Evolutionary conservation across 1,139 yeast genomes (phyloP), one percentile per base, ranked within the genome.

Genomic region (Kurtzmaniella quercitrusa): DNA sequence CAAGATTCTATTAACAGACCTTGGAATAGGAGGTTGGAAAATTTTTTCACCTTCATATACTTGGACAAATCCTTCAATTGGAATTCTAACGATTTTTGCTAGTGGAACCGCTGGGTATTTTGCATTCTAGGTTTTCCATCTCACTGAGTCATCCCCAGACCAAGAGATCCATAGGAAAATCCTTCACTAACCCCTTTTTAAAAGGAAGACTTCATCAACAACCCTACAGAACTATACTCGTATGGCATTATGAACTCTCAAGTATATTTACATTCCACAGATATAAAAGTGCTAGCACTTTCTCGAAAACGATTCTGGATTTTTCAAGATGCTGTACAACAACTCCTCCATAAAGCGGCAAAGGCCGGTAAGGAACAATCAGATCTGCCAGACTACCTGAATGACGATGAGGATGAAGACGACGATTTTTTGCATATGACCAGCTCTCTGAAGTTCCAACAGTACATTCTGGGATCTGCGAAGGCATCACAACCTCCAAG

Each of bases 261-360:
- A 46, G 75, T 73, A 2, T 73, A 72, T 48, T 56, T 77, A 34
- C 73, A 73, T 52, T 70, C 68, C 11, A 69, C 76, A 2, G 57
- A 60, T 41, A 61, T 78, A 34, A 66, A 77, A 18, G 66, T 77
- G 23, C 59, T 78, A 46, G 73, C 82, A 1, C 67, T 77, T 19
- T 77, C 78, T 1, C 57, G 82, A 47, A 62, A 62, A 16, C 67
- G 69, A 46, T 73, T 70, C 51, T 78, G 82, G 82, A 49, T 78
- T 11, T 77, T 77, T 48, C 63, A 73, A 40, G 63, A 75, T 39
- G 69, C 80, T 0, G 65, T 77, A 11, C 59, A 76, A 17, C 68
- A 65, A 46, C 63, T 77, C 16, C 55, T 77, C 39, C 62, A 65
- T 41, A 36, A 19, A 36, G 38, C 38, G 12, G 38, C 38, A 8